Evolutionary conservation across 2,329 filamentous ascomycete genomes (phyloP), one percentile per base, ranked within the genome.

Genomic region (Talaromyces sp.): DNA sequence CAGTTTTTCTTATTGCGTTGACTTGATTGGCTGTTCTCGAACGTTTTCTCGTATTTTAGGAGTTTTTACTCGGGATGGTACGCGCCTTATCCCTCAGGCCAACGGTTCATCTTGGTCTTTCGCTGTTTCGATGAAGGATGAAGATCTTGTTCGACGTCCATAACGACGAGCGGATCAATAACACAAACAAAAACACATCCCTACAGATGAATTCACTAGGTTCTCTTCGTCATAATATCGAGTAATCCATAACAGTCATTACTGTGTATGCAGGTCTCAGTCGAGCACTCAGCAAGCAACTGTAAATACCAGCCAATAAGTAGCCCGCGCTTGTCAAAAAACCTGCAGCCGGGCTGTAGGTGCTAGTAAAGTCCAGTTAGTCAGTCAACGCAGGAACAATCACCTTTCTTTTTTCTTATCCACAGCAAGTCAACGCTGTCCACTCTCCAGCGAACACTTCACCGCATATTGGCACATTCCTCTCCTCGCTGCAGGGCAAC

Each of bases 401-500:
- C 60, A 57, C n/a, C 33, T 50, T 61, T 47, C 33, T 39, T 61
- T 61, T 60, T 61, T 13, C 43, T 39, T 50, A 39, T n/a, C 22
- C 45, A 43, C 57, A 47, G 37, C 24, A 31, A 16, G 9, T 33
- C 9, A 33, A 19, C 41, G n/a, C 59, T 50, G 43, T 19, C 59
- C 63, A 48, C 59, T 65, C 31, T 35, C 58, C 57, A 41, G 61
- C 59, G 43, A 58, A 27, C 57, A 56, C 16, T 37, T 56, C 63
- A 65, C 60, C 64, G 59, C 64, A 54, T 50, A 54, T 48, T 54
- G 41, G 48, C 14, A 16, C 58, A 63, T 66, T 60, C 64, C 60
- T 39, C 64, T 43, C 60, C 64, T 66, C 60, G 57, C 64, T 61
- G 64, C 64, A 60, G 48, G 39, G 64, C 64, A 66, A 66, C 64